Evolutionary conservation across 2,329 filamentous ascomycete genomes (phyloP), one percentile per base, ranked within the genome.

Genomic region (Colletotrichum siamense): DNA sequence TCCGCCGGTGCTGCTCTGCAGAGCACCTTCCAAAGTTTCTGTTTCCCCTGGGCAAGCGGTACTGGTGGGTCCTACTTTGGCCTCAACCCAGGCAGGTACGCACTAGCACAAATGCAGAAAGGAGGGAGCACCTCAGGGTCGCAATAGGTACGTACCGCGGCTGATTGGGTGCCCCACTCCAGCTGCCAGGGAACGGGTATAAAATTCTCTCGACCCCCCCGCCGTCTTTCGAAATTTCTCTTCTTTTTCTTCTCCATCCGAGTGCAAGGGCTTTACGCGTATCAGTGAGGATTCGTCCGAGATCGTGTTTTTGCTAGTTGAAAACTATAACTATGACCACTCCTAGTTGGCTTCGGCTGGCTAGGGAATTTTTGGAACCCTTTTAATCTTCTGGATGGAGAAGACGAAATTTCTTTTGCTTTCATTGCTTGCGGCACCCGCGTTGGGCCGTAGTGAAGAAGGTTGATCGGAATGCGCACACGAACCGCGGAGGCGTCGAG

Each of bases 261-360:
- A 89, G 92, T 94, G 92, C 92, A 93, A 87, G 92, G 93, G 94
- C 93, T 91, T 94, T 94, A 95, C 91, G 92, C 91, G 91, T 93
- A 92, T 91, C 93, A 94, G 92, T 95, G 94, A 95, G 92, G 94
- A 95, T 93, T 92, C 91, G 92, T 95, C 94, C 92, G 94, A 95
- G 93, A 92, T 91, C 91, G 91, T 91, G 90, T 95, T 95, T 94
- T 95, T 95, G 94, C 94, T 95, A 94, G 93, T 95, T 95, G 93
- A 94, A 94, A 95, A 94, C 93, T 95, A 94, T 89, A 90, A 89
- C 89, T 69, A 91, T 94, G 94, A 95, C 94, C 89, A 89, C 94
- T 96, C 89, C 89, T 90, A 87, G 81, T 90, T 91, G 92, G 93
- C 90, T 91, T 90, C 88, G 88, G 90, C 89, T 90, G 91, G 91